phyloP scores from a whole-genome alignment of 129 eudicot genomes.

The Helichrysum umbraculigerum region DNA sequence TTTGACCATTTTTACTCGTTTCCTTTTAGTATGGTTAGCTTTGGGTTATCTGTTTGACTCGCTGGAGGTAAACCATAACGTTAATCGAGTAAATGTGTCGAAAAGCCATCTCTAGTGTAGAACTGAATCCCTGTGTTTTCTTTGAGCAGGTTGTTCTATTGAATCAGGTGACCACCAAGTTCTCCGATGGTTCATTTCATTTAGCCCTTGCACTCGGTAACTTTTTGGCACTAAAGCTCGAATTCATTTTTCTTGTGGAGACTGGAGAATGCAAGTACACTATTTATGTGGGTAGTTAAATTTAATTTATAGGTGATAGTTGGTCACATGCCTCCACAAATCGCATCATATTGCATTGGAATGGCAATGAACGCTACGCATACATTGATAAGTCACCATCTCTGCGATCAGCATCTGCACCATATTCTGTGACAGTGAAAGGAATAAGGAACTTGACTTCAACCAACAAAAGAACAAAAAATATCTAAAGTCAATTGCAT shows the following conservation, averaged over 20 bases:
- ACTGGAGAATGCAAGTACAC: no score
- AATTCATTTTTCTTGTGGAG: not conserved
- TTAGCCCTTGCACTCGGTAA: slow-evolving; percentile 92
- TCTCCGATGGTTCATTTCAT: slow-evolving; percentile 69
- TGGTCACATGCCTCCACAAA: slow-evolving; percentile 95
- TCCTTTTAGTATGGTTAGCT: not conserved
- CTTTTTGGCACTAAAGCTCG: not conserved
- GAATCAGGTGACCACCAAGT: slow-evolving; percentile 91
- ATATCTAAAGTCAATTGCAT: slow-evolving; percentile 32
- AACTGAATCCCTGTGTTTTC: not conserved
- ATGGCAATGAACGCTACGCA: slow-evolving; percentile 67
- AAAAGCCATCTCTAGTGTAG: not conserved
- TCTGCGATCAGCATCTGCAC: slow-evolving; percentile 64
- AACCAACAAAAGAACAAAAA: slow-evolving; percentile 57
- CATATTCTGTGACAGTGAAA: slow-evolving; percentile 61
- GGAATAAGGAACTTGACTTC: slow-evolving; percentile 71
- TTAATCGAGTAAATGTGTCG: not conserved
- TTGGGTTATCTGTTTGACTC: not conserved
- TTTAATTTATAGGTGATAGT: slow-evolving; percentile 70
- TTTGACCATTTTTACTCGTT: not conserved
- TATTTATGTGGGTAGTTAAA: slow-evolving; percentile 6
- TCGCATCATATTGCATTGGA: slow-evolving; percentile 85
- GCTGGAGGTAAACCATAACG: not conserved
- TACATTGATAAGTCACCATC: slow-evolving; percentile 87
- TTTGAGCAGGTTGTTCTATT: slow-evolving; percentile 73